phyloP scores from a whole-genome alignment of 2,329 filamentous ascomycete genomes.

The Diaporthe amygdali region DNA sequence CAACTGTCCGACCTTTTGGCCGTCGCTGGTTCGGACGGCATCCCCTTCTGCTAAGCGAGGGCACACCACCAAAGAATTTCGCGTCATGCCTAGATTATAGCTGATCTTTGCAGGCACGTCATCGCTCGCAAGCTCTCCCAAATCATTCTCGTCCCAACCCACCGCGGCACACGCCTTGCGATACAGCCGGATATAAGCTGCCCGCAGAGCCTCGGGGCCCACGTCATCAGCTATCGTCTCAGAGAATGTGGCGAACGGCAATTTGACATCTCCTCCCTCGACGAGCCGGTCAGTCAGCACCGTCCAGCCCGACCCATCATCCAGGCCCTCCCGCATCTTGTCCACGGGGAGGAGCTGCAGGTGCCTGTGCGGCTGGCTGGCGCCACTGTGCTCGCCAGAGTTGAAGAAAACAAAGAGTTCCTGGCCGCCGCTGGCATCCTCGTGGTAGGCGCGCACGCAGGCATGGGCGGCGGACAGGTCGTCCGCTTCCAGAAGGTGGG shows the following conservation, averaged over 20 bases:
- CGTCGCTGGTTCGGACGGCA: conserved; percentile 30
- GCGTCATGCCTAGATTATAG: conserved; percentile 69
- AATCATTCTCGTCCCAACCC: not conserved
- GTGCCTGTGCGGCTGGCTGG: conserved; percentile 75
- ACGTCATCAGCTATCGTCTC: conserved; percentile 31
- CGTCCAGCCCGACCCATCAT: conserved; percentile 45
- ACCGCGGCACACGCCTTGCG: conserved; percentile 45
- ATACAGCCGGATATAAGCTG: conserved; percentile 55
- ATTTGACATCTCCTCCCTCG: not conserved
- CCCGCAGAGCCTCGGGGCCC: conserved; percentile 40
- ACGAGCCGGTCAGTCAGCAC: conserved; percentile 51
- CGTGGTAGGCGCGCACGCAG: conserved; percentile 63
- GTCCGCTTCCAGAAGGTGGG: conserved; percentile 61
- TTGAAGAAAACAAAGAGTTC: conserved; percentile 74
- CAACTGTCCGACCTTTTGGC: conserved; percentile 45
- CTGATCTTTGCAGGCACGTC: conserved; percentile 57
- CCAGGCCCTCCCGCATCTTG: conserved; percentile 63
- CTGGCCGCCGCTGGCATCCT: conserved; percentile 28
- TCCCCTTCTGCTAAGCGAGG: conserved; percentile 60
- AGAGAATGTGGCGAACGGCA: conserved; percentile 53
- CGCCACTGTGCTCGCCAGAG: conserved; percentile 70
- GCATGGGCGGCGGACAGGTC: conserved; percentile 68
- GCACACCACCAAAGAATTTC: conserved; percentile 55
- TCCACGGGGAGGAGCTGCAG: conserved; percentile 73
- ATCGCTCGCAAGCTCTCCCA: conserved; percentile 30